phyloP scores from a whole-genome alignment of 176 grass and related monocot species.

The Olyra latifolia region DNA sequence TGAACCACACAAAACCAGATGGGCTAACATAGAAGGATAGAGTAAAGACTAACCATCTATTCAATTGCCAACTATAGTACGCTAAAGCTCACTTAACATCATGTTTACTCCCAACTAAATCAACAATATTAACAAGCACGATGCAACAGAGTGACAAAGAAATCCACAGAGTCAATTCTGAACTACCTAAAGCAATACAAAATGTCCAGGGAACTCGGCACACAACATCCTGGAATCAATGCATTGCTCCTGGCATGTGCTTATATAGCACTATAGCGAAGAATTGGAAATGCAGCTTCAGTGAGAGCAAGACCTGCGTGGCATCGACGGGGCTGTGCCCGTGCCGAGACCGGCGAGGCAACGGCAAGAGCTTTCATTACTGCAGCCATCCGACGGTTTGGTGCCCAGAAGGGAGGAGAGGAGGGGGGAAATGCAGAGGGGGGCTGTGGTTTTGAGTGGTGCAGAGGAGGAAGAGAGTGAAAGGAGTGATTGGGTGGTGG shows the following conservation, averaged over 20 bases:
- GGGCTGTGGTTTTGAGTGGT: conserved; percentile 43
- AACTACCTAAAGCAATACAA: neutral
- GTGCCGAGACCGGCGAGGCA: conserved; percentile 43
- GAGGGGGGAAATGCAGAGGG: conserved; percentile 25
- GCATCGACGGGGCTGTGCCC: conserved; percentile 30
- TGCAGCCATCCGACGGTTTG: conserved; percentile 40
- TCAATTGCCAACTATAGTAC: neutral
- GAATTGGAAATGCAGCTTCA: conserved; percentile 38
- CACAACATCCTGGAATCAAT: neutral
- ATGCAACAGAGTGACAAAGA: neutral
- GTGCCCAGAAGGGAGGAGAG: conserved; percentile 24
- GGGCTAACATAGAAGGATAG: neutral
- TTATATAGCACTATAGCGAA: neutral
- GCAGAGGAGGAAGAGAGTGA: conserved; percentile 21
- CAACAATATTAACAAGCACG: neutral
- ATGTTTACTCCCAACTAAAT: conserved; percentile 10
- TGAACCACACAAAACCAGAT: neutral
- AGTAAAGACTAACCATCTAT: neutral
- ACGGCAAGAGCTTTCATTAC: conserved; percentile 52
- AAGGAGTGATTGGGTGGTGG: conserved; percentile 49
- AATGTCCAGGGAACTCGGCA: too few species aligned
- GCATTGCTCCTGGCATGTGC: neutral
- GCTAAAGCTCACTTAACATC: neutral
- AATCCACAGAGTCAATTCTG: neutral
- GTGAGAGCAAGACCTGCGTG: conserved; percentile 50